phyloP scores from a whole-genome alignment of 2,329 filamentous ascomycete genomes.

The Pyrenochaeta sp. region DNA sequence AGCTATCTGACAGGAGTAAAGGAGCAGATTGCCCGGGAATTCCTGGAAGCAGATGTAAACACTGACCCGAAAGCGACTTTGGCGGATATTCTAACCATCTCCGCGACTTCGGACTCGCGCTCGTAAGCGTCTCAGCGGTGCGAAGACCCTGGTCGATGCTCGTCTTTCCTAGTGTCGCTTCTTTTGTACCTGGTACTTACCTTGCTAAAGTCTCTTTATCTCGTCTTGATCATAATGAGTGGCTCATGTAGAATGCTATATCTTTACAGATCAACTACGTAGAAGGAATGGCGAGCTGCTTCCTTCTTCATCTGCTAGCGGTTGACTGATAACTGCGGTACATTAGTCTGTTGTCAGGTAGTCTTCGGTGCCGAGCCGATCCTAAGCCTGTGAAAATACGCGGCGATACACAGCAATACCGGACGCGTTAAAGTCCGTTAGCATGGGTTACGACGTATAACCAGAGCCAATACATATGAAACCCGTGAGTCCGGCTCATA shows the following conservation, averaged over 20 bases:
- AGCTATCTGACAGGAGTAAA: conserved; percentile 14
- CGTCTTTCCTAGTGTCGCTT: neutral
- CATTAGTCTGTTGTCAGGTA: neutral
- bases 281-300: neutral
- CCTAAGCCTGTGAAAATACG: neutral
- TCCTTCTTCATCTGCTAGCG: neutral
- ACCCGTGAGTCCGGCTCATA: neutral
- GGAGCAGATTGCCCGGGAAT: conserved; percentile 55
- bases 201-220: too few species aligned
- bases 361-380: neutral
- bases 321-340: neutral
- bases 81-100: conserved; percentile 46
- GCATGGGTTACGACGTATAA: neutral
- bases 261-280: neutral
- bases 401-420: neutral
- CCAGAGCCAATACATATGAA: neutral
- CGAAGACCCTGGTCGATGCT: neutral
- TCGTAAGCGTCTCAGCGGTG: conserved; percentile 1
- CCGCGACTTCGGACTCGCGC: conserved; percentile 15
- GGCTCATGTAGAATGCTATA: neutral
- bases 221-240: too few species aligned
- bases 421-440: neutral
- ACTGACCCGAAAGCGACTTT: conserved; percentile 47
- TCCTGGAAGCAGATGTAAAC: conserved; percentile 51
- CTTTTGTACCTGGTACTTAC: neutral